A percentile compares a stretch with the other conserved stretches of the same genome.
Conservation (phyloP, 2,329 filamentous ascomycete species). For the Fusarium haematococcum region DNA sequence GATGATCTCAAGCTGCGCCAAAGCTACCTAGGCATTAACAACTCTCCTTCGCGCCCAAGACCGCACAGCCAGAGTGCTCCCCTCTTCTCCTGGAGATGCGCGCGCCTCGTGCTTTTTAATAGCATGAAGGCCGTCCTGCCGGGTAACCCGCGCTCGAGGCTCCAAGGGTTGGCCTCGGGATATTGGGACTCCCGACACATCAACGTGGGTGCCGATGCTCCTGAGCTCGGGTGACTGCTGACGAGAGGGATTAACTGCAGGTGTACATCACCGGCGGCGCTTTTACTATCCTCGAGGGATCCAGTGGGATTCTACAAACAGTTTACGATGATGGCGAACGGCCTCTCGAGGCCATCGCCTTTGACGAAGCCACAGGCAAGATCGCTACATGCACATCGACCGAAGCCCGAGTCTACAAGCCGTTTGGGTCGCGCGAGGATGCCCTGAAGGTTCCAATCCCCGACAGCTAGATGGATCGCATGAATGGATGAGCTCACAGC, state of each 20-base stretch:
- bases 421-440: slow-evolving; percentile 76
- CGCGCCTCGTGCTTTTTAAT: slow-evolving; percentile 46
- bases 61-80: slow-evolving; percentile 12
- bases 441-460: slow-evolving; percentile 73
- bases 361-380: slow-evolving; percentile 87
- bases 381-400: slow-evolving; percentile 79
- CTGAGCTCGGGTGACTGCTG: slow-evolving; percentile 14
- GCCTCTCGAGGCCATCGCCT: slow-evolving; percentile 77
- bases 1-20: slow-evolving; percentile 21
- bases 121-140: slow-evolving; percentile 84
- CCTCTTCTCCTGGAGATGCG: slow-evolving; percentile 36
- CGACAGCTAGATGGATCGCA: neutral
- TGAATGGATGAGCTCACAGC: slow-evolving; percentile 36
- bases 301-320: slow-evolving; percentile 84
- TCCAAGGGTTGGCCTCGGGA: slow-evolving; percentile 81
- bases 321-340: slow-evolving; percentile 86
- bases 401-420: slow-evolving; percentile 81
- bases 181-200: slow-evolving; percentile 79
- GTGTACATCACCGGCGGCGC: slow-evolving; percentile 91
- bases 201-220: slow-evolving; percentile 66
- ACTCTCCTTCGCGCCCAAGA: slow-evolving; percentile 7
- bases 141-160: slow-evolving; percentile 80
- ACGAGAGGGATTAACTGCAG: slow-evolving; percentile 56
- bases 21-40: slow-evolving; percentile 9
- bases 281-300: slow-evolving; percentile 82